These are phyloP conservation scores for Hortaea werneckii DNA, from an alignment of 2,329 filamentous ascomycete genomes.

Conservation along the genomic window DNA sequence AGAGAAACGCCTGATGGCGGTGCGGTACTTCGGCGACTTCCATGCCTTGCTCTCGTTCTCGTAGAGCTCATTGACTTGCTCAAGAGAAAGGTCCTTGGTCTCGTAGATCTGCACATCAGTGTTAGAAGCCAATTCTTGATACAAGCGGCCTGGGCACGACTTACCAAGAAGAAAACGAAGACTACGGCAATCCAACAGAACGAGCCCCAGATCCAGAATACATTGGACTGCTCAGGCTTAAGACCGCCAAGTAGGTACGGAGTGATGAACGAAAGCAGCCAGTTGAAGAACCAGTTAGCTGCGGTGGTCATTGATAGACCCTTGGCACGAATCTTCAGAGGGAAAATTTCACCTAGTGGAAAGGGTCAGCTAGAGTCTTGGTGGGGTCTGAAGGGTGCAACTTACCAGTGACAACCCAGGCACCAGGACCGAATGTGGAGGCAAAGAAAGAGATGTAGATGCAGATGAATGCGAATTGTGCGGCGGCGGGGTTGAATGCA, in stretches of 20 bases:
- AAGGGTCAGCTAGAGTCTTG: too few relatives aligned
- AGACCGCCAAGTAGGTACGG: conserved; percentile 51
- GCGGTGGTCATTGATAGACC: conserved; percentile 30
- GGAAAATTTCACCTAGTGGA: conserved; percentile 35
- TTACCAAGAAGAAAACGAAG: conserved; percentile 29
- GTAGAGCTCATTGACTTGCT: conserved; percentile 72
- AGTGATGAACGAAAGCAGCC: conserved; percentile 19
- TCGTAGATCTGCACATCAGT: conserved; percentile 49
- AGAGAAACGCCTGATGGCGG: background rate
- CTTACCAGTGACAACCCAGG: conserved; percentile 43
- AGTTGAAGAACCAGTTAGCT: conserved; percentile 36
- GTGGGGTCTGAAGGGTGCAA: too few relatives aligned
- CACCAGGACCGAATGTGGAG: conserved; percentile 12
- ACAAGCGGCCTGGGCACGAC: conserved; percentile 1
- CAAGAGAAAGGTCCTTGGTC: conserved; percentile 71
- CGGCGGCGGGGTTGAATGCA: conserved; percentile 18
- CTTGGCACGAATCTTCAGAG: conserved; percentile 27
- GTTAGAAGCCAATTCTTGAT: background rate
- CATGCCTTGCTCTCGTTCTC: conserved; percentile 36
- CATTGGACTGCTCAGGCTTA: conserved; percentile 50
- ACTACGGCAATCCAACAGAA: conserved; percentile 18
- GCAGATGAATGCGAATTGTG: conserved; percentile 28
- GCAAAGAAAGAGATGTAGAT: conserved; percentile 27
- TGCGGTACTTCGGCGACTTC: conserved; percentile 2
- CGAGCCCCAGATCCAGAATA: conserved; percentile 49